Evolutionary conservation across 2,329 filamentous ascomycete species (phyloP).

Genomic region (Neonectria magnoliae): DNA sequence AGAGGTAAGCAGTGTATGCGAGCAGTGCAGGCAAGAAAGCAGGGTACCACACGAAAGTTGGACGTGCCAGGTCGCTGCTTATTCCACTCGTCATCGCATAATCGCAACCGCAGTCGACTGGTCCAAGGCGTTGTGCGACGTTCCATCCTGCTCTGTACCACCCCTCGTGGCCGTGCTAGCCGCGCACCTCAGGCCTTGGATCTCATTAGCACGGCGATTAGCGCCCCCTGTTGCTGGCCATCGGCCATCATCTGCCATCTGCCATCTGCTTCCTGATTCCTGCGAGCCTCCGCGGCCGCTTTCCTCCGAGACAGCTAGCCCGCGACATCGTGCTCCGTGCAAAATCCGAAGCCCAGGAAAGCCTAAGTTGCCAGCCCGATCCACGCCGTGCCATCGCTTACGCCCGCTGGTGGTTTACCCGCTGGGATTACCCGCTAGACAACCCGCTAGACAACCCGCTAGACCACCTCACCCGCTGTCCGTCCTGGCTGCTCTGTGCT

Average conservation of each 20-base stretch:
- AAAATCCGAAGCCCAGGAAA: conserved; percentile 12
- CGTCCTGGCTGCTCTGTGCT: conserved; percentile 28
- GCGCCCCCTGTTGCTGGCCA: conserved; percentile 6
- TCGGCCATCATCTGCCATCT: background rate
- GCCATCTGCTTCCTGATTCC: background rate
- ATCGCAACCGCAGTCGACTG: conserved; percentile 3
- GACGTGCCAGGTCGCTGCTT: conserved; percentile 4
- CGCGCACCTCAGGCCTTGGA: conserved; percentile 19
- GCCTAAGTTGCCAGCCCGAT: conserved; percentile 6
- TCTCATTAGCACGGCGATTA: conserved; percentile 18
- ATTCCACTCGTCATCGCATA: background rate
- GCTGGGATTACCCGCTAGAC: conserved; percentile 23
- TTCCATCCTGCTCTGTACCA: conserved; percentile 32
- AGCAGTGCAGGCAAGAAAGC: background rate
- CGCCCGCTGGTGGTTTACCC: conserved; percentile 21
- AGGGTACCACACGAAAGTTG: background rate
- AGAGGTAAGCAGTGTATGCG: no score
- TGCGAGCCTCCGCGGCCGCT: background rate
- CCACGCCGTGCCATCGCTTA: conserved; percentile 10
- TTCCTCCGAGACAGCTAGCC: background rate
- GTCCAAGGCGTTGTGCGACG: conserved; percentile 33
- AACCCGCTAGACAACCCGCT: conserved; percentile 29
- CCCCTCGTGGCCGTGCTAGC: conserved; percentile 30
- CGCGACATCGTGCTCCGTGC: conserved; percentile 1
- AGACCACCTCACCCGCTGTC: conserved; percentile 32